Conservation (phyloP, 495 filamentous ascomycete genomes). For the Rhypophila decipiens region DNA sequence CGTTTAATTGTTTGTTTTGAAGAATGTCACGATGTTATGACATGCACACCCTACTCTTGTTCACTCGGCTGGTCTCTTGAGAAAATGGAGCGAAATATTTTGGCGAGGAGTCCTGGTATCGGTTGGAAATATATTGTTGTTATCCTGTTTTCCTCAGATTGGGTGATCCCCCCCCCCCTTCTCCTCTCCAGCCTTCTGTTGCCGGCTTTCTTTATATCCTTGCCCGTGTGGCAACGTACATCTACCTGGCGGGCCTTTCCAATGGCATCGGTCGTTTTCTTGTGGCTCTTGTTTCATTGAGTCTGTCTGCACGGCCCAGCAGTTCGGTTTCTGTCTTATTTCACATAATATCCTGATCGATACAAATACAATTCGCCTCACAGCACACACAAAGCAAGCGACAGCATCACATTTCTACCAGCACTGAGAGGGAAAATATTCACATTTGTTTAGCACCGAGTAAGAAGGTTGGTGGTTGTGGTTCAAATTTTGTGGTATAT, state of each 20-base stretch:
- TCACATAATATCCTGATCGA: conserved; percentile 15
- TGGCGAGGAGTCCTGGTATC: conserved; percentile 22
- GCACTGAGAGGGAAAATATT: no score
- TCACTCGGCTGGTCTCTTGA: conserved; percentile 13
- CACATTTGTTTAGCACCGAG: no score
- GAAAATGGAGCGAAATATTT: conserved; percentile 11
- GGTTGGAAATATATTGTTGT: conserved; percentile 7
- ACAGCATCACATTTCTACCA: conserved; percentile 20
- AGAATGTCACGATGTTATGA: conserved; percentile 29
- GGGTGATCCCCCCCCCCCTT: conserved; percentile 12
- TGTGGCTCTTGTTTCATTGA: conserved; percentile 6
- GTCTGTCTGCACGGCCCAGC: conserved; percentile 11
- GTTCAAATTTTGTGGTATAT: no score
- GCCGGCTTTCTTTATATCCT: not conserved
- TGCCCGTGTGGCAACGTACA: conserved; percentile 7
- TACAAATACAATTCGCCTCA: conserved; percentile 30
- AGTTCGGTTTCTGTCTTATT: conserved; percentile 7
- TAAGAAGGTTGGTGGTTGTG: no score
- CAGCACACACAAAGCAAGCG: conserved; percentile 20
- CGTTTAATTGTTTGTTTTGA: conserved; percentile 14
- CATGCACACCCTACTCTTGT: conserved; percentile 22
- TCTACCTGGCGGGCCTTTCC: conserved; percentile 11
- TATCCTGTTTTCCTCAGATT: conserved; percentile 13
- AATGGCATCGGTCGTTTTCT: conserved; percentile 14
- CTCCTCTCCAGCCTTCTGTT: conserved; percentile 4